These are phyloP conservation scores for Schizosaccharomyces octosporus DNA, from an alignment of 805 yeast genomes.

Conservation along the genomic window DNA sequence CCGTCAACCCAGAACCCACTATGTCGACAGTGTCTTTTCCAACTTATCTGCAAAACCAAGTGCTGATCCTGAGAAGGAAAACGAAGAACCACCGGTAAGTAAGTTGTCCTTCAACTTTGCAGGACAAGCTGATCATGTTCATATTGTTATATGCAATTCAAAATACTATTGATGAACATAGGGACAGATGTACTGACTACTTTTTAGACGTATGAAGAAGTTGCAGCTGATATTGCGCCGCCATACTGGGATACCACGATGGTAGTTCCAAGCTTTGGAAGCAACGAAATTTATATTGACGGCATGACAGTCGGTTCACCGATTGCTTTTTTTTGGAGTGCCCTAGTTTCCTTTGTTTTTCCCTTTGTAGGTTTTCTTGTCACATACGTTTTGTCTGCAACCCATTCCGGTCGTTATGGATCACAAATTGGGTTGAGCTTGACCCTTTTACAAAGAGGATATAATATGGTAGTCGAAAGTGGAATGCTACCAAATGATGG, in stretches of 20 bases:
- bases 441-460: conserved; percentile 53
- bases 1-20: not conserved
- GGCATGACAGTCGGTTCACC: conserved; percentile 87
- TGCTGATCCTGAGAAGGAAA: conserved; percentile 11
- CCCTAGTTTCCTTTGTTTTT: conserved; percentile 63
- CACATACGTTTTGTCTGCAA: conserved; percentile 75
- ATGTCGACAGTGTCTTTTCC: conserved; percentile 68
- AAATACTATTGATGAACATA: conserved; percentile 14
- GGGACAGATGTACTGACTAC: conserved; percentile 8
- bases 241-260: conserved; percentile 90
- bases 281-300: conserved; percentile 78
- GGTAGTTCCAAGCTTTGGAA: conserved; percentile 43
- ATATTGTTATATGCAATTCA: too few relatives aligned
- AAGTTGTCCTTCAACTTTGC: too few relatives aligned
- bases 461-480: conserved; percentile 6
- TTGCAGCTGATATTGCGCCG: conserved; percentile 79
- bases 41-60: conserved; percentile 82
- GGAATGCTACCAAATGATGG: not conserved
- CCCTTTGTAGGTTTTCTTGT: conserved; percentile 81
- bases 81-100: conserved; percentile 8
- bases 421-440: conserved; percentile 77
- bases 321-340: conserved; percentile 77
- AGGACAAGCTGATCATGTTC: too few relatives aligned
- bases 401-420: conserved; percentile 93
- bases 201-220: conserved; percentile 51